Evolutionary conservation across 2,329 filamentous ascomycete species (phyloP).

Genomic region (Elsinoe batatas): DNA sequence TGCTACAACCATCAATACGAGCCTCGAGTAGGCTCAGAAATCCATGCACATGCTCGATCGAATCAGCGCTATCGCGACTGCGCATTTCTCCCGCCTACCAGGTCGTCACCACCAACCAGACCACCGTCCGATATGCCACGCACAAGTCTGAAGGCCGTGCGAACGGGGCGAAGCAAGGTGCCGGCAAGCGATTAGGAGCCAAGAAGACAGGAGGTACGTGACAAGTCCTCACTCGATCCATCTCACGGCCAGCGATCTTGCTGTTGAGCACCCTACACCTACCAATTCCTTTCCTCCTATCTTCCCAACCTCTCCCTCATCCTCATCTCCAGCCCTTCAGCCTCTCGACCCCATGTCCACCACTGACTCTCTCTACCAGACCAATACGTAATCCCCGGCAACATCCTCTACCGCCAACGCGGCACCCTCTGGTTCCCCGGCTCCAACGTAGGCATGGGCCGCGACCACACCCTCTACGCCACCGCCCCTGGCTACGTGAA

Average conservation of each 20-base stretch:
- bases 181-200: conserved; percentile 81
- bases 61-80: conserved; percentile 24
- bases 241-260: background rate
- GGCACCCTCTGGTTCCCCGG: conserved; percentile 91
- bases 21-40: background rate
- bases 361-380: conserved; percentile 42
- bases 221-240: background rate
- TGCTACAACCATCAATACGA: conserved; percentile 13
- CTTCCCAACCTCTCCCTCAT: background rate
- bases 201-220: conserved; percentile 77
- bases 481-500: conserved; percentile 82
- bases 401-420: conserved; percentile 96
- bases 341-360: too few species aligned
- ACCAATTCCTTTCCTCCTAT: background rate
- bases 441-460: conserved; percentile 89
- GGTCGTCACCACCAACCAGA: conserved; percentile 15
- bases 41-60: conserved; percentile 16
- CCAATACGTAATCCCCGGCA: conserved; percentile 87
- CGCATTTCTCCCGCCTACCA: conserved; percentile 21
- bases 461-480: conserved; percentile 92
- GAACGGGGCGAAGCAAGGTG: conserved; percentile 60
- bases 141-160: conserved; percentile 57
- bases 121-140: conserved; percentile 46
- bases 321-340: too few species aligned
- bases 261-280: background rate